Conservation (phyloP, 768 basidiomycete species). For the Hypsizygus marmoreus region DNA sequence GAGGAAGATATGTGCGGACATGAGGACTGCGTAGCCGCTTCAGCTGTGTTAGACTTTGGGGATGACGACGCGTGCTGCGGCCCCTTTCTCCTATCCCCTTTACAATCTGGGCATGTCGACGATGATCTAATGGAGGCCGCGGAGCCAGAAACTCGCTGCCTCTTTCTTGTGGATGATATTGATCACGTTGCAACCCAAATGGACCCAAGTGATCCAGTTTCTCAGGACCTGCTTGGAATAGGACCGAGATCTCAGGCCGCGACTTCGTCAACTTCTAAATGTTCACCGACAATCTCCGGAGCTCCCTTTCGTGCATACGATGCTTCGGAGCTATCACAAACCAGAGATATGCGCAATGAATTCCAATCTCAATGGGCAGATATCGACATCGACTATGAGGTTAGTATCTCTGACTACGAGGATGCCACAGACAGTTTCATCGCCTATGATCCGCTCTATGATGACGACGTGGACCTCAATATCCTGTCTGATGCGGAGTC, state of each 20-base stretch:
- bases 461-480: conserved; percentile 15
- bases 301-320: not conserved
- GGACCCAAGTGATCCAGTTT: conserved; percentile 5
- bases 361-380: too few species aligned
- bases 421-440: not conserved
- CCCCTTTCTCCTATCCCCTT: conserved; percentile 1
- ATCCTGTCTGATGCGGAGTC: conserved; percentile 16
- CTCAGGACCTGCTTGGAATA: conserved; percentile 11
- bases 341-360: too few species aligned
- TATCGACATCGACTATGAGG: too few species aligned
- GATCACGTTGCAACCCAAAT: conserved; percentile 15
- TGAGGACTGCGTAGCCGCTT: not conserved
- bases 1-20: too few species aligned
- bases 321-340: too few species aligned
- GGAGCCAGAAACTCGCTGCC: not conserved
- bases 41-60: conserved; percentile 14
- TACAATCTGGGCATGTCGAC: conserved; percentile 1
- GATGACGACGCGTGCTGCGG: conserved; percentile 8
- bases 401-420: too few species aligned
- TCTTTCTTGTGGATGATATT: conserved; percentile 1
- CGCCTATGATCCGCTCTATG: conserved; percentile 1
- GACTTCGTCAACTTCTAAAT: conserved; percentile 1
- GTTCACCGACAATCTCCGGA: conserved; percentile 9
- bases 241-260: conserved; percentile 9
- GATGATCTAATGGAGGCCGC: not conserved